These are phyloP conservation scores for Euphorbia pulcherrima DNA, from an alignment of 345 rosid species.

Conservation along the genomic window DNA sequence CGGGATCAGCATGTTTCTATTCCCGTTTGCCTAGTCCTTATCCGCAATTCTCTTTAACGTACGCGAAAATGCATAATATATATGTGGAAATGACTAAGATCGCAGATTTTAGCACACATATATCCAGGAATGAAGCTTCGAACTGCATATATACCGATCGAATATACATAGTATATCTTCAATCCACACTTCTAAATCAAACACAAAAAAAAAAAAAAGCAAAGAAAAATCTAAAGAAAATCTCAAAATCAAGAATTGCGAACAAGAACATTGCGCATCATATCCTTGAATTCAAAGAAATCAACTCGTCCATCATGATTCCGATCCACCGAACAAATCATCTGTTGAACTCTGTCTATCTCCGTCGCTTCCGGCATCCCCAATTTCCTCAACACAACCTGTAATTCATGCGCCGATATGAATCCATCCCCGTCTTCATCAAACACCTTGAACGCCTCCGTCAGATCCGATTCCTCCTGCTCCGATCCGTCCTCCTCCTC, in stretches of 20 bases:
- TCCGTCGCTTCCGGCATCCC: constrained; percentile 71
- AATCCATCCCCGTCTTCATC: constrained; percentile 89
- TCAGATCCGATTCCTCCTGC: constrained; percentile 65
- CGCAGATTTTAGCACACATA: too few relatives aligned
- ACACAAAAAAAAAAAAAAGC: not conserved
- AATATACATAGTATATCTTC: not conserved
- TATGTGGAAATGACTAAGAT: too few relatives aligned
- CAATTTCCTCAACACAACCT: constrained; percentile 60
- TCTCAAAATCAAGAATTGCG: not conserved
- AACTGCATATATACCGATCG: too few relatives aligned
- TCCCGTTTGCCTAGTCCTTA: too few relatives aligned
- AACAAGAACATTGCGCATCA: constrained; percentile 66
- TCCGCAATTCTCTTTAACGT: too few relatives aligned
- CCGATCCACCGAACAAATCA: constrained; percentile 78
- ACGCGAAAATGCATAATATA: too few relatives aligned
- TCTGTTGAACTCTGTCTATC: constrained; percentile 62
- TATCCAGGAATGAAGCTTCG: too few relatives aligned
- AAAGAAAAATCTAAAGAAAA: not conserved
- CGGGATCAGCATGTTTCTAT: too few relatives aligned
- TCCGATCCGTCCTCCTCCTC: not conserved
- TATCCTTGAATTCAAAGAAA: constrained; percentile 82
- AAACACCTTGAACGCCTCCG: constrained; percentile 92
- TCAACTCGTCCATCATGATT: constrained; percentile 82
- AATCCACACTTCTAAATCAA: not conserved
- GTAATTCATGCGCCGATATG: constrained; percentile 76